phyloP scores from a whole-genome alignment of 1,139 yeast genomes.

The Magnusiomyces magnusii region DNA sequence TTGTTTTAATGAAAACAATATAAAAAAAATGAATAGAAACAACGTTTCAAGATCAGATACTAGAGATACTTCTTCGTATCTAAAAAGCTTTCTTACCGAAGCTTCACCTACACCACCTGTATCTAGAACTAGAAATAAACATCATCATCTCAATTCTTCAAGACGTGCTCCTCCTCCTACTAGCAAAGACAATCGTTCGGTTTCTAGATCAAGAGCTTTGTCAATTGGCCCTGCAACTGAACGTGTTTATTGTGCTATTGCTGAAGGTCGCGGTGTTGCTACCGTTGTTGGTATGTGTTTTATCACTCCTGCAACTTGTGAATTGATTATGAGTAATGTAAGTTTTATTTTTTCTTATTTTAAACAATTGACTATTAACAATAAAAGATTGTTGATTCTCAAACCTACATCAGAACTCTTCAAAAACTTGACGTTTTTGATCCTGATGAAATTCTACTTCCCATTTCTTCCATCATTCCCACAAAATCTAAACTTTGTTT shows the following conservation, averaged over 20 bases:
- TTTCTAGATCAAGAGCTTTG: conserved; percentile 9
- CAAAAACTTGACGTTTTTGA: conserved; percentile 37
- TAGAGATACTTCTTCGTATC: neutral
- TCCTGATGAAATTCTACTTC: conserved; percentile 37
- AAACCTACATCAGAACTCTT: conserved; percentile 40
- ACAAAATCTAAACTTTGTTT: conserved; percentile 33
- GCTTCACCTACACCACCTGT: neutral
- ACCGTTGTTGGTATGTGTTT: conserved; percentile 37
- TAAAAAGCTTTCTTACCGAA: neutral
- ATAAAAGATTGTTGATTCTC: conserved; percentile 37
- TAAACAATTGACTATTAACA: no score
- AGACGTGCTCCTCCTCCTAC: neutral
- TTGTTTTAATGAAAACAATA: no score
- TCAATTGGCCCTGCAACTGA: conserved; percentile 13
- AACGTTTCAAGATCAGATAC: neutral
- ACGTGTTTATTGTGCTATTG: conserved; percentile 30
- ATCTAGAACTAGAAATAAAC: neutral
- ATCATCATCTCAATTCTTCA: neutral
- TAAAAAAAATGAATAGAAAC: neutral
- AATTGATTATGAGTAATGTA: conserved; percentile 29
- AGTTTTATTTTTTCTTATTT: no score
- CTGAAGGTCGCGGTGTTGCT: conserved; percentile 32
- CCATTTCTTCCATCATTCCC: conserved; percentile 25
- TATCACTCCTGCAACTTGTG: conserved; percentile 32
- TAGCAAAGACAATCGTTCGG: conserved; percentile 7